Base-by-base conservation (phyloP, 2,329 filamentous ascomycete genomes). In the Gaeumannomyces sp. region DNA sequence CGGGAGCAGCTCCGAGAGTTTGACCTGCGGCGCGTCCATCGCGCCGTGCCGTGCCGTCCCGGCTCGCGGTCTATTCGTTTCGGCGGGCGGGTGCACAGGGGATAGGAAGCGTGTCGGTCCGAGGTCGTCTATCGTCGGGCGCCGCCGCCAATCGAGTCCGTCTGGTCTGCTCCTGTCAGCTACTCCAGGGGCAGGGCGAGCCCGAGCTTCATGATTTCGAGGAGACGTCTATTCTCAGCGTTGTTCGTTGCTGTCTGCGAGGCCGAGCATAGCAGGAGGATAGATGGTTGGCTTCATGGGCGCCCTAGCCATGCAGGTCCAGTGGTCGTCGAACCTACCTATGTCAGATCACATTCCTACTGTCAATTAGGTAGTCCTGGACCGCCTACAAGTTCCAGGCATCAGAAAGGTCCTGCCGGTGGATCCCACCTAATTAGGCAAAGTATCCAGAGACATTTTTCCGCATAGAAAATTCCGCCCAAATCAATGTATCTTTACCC, bases 1-100 rank as follows among this genome's bases (percentile, higher is more conserved):
- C 93, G 92, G n/a, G 70, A 99, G 88, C 67, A 98, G 87, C 81
- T 98, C 94, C 70, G 93, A 87, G 76, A 99, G 88, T 82, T 93
- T 93, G 76, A 91, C 86, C 60, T 85, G 85, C 66, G 85, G 84
- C 70, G 88, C 84, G 80, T 86, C 89, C 87, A 85, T 91, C n/a
- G 53, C 38, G 19, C 16, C 38, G 19, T 22, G 45, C 22, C 22
- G 45, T 53, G 22, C 19, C 45, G 19, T 25, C 7, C n/a, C 19
- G 45, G 19, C 22, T 7, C 45, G 2, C 45, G 22, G 45, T 53
- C 22, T 22, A 1, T 22, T 11, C 6, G 45, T 53, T 53, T 53
- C 45, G 22, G 45, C 22, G 45, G 19, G 8, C 22, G 45, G 45
- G 19, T 53, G 45, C 19, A 14, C 38, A 16, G 38, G 38, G 38